Percentiles rank a stretch among this genome's conserved stretches.
These are phyloP conservation scores for Antarctomyces pellizariae DNA, from an alignment of 495 filamentous ascomycete genomes.

Conservation along the genomic window DNA sequence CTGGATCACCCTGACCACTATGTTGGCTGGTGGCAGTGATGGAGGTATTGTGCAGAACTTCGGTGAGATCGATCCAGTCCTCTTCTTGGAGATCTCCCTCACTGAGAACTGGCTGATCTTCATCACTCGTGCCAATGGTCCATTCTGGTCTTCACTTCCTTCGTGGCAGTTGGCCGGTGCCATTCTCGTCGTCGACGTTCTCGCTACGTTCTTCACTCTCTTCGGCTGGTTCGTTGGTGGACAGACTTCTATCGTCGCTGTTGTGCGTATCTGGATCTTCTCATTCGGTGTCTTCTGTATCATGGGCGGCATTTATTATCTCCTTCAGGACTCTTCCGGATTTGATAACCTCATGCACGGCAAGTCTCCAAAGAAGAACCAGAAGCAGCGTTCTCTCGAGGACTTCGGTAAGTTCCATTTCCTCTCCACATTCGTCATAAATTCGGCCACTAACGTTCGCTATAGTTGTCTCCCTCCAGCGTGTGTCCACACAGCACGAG, in stretches of 20 bases:
- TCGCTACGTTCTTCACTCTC: conserved; percentile 62
- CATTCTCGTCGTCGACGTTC: conserved; percentile 54
- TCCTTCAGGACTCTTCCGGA: conserved; percentile 47
- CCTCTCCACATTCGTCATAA: background rate
- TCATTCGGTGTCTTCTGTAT: conserved; percentile 69
- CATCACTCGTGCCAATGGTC: conserved; percentile 72
- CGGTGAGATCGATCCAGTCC: conserved; percentile 54
- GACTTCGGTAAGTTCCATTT: conserved; percentile 48
- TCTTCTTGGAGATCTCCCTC: conserved; percentile 79
- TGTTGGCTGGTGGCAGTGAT: conserved; percentile 36
- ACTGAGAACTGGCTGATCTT: conserved; percentile 96
- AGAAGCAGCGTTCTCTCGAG: conserved; percentile 54
- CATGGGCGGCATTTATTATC: conserved; percentile 40
- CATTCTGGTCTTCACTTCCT: conserved; percentile 66
- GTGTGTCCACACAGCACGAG: conserved; percentile 66
- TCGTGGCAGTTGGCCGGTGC: conserved; percentile 61
- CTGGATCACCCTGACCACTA: conserved; percentile 65
- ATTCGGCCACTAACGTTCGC: conserved; percentile 10
- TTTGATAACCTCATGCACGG: conserved; percentile 91
- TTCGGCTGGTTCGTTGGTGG: conserved; percentile 56
- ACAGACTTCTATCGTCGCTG: conserved; percentile 47
- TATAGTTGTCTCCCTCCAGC: conserved; percentile 56
- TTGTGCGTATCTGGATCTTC: conserved; percentile 76
- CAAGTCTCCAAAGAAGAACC: conserved; percentile 49
- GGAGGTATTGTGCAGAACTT: conserved; percentile 76